Evolutionary conservation across 306 rosid species (phyloP), one percentile per base, ranked within the genome.

Genomic region (Medicago lupulina): DNA sequence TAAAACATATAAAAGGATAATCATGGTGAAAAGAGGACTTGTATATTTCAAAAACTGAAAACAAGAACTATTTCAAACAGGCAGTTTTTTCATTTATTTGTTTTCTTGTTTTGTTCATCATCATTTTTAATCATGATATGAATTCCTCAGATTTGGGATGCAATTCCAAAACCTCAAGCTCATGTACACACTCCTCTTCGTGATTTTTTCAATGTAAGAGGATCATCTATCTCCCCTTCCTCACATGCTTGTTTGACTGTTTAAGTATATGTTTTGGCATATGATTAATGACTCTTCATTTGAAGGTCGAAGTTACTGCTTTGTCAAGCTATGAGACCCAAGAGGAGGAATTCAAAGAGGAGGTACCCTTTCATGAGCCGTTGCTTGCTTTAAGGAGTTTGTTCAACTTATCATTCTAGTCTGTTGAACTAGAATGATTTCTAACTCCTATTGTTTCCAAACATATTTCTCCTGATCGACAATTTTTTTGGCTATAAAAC

Each of bases 271-370:
- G 16, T 66, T 49, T 6, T 36, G 36, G 6, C 61, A 16, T 76
- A 66, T 82, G 60, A 76, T 74, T 65, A 7, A 36, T 60, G 67
- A 14, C 59, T 75, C n/a, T 84, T 82, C 60, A 43, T 76, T 67
- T 83, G 80, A 80, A 94, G 98, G 96, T 94, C 78, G 93, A 90
- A 70, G 92, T 94, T 19, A 85, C 85, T 85, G 98, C 97, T 84
- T 82, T 94, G 80, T 94, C 98, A 59, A 94, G 88, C 81, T 94
- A 83, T 44, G 98, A 94, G 82, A 93, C 86, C 77, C 90, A 94
- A 85, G 96, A 90, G 80, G 94, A 87, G 17, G 83, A 88, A 70
- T 94, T 94, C 82, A 94, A 90, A 65, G 96, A 88, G 85, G 93
- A 94, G 98, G 98, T 94, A 88, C 72, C 69, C 46, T 59, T 70